These are phyloP conservation scores for Scleroderma bovista DNA, from an alignment of 768 basidiomycete genomes.

Conservation along the genomic window DNA sequence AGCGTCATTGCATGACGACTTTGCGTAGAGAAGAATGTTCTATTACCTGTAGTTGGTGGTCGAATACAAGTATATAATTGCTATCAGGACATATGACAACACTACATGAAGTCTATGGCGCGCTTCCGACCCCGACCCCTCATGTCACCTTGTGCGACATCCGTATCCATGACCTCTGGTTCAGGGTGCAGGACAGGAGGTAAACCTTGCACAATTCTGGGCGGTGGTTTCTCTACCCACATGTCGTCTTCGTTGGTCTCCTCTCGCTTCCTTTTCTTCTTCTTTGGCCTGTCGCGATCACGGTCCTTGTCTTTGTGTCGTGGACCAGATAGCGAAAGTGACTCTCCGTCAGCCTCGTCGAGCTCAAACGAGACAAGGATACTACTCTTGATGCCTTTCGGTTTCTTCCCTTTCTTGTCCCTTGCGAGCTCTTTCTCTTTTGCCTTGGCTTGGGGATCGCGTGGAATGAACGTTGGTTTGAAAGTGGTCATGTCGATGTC, in stretches of 20 bases:
- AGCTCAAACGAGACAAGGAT: conserved; percentile 72
- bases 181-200: conserved; percentile 9
- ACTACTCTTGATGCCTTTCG: conserved; percentile 32
- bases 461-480: conserved; percentile 81
- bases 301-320: conserved; percentile 31
- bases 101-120: conserved; percentile 71
- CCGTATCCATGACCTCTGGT: conserved; percentile 4
- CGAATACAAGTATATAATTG: too few relatives aligned
- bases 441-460: conserved; percentile 32
- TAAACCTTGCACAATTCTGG: conserved; percentile 42
- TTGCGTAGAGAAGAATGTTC: too few relatives aligned
- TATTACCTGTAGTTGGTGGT: too few relatives aligned
- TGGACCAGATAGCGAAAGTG: conserved; percentile 20
- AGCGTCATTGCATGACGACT: too few relatives aligned
- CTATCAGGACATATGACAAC: background rate
- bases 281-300: conserved; percentile 32
- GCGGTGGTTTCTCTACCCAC: conserved; percentile 65
- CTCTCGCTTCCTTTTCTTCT: conserved; percentile 36
- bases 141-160: conserved; percentile 14
- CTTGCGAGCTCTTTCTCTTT: conserved; percentile 41
- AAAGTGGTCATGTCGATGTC: conserved; percentile 64
- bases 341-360: conserved; percentile 54
- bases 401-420: conserved; percentile 45
- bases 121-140: conserved; percentile 51
- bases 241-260: conserved; percentile 48